Conservation (phyloP, 345 rosid genomes). For the Atalantia buxifolia region DNA sequence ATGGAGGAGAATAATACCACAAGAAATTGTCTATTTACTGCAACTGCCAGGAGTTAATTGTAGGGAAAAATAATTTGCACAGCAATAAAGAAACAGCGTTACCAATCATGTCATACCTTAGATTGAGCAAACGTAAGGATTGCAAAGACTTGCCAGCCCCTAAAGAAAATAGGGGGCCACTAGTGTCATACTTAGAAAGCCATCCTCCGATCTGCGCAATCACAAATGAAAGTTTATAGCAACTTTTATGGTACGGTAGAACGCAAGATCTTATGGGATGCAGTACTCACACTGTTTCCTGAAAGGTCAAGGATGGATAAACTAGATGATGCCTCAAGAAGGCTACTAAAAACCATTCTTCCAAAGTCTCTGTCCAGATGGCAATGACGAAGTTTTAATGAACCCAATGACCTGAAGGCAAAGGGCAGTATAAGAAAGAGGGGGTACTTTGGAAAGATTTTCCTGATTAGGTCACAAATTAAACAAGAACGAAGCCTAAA, state of each 20-base stretch:
- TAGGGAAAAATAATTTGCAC: conserved; percentile 1
- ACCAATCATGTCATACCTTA: conserved; percentile 45
- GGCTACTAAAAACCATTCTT: conserved; percentile 43
- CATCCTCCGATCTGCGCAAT: conserved; percentile 69
- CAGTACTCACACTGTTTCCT: conserved; percentile 64
- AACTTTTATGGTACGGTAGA: conserved; percentile 14
- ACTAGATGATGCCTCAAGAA: conserved; percentile 54
- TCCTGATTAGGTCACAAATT: background rate
- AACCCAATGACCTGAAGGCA: conserved; percentile 57
- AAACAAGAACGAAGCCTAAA: conserved; percentile 9
- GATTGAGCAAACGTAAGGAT: conserved; percentile 56
- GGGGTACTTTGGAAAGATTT: background rate
- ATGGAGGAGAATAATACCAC: background rate
- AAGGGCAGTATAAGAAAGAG: background rate
- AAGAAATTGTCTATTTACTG: background rate
- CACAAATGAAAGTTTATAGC: conserved; percentile 5
- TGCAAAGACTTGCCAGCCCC: conserved; percentile 47
- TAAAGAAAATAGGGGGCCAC: conserved; percentile 19
- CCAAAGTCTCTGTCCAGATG: conserved; percentile 46
- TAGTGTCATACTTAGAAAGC: conserved; percentile 55
- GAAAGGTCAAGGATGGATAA: conserved; percentile 74
- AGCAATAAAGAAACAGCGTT: background rate
- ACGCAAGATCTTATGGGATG: conserved; percentile 12
- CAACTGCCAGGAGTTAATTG: background rate
- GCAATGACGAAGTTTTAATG: conserved; percentile 54